Evolutionary conservation across 129 eudicot species (phyloP), one percentile per base, ranked within the genome.

Genomic region (Flaveria ramosissima): DNA sequence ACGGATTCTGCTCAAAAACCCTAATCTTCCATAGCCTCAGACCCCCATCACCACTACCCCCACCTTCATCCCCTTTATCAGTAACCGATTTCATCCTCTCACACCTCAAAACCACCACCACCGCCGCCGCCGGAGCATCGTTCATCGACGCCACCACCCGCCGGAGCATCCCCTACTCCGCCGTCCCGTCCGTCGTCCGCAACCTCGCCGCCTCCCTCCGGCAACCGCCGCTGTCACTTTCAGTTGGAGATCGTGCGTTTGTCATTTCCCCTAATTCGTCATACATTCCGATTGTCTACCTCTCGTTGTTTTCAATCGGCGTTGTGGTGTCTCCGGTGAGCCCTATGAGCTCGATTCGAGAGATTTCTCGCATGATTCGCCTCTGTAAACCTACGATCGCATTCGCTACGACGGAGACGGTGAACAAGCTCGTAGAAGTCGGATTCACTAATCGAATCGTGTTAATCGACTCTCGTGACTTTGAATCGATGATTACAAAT

Each of bases 261-360:
- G 46, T 87, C 16, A 63, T 90, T 63, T 85, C 83, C 7, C 88
- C 88, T 0, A 87, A 87, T 42, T 85, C 84, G 1, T 15, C 81
- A 23, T 66, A 82, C 20, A 48, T 85, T 2, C 96, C 96, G 0
- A 45, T 87, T 13, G 73, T 87, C 9, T 83, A 60, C 63, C 85
- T 89, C 16, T 65, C 96, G 0, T 68, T 89, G 11, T 78, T 87
- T 26, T 62, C 87, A 8, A 21, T 87, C 21, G 92, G 96, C n/a
- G 89, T 77, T 32, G 52, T 68, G 2, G 86, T 87, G 59, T 87
- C 90, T 0, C 88, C 92, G 20, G 74, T 85, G 6, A 90, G 85
- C 67, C 96, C 96, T 7, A 66, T 76, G 39, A 72, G 78, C 81
- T 81, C 96, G 9, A 5, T 4, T 3, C 6, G 67, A 1, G 96